Base-by-base conservation (phyloP, 331 rosid genomes). In the Quercus tomentella region DNA sequence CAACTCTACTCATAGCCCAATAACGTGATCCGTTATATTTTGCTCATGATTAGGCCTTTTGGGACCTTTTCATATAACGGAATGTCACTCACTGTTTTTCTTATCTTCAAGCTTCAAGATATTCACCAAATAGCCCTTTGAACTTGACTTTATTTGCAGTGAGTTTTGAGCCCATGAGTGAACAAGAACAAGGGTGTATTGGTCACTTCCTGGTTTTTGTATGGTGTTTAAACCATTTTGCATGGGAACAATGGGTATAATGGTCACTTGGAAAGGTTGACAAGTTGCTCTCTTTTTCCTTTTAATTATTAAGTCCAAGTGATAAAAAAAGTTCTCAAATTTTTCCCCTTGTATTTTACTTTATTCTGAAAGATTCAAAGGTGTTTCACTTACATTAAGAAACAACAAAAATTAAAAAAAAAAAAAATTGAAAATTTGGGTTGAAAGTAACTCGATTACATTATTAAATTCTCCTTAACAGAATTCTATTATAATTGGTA, bases 21-120 rank as follows among this genome's bases (percentile, higher is more conserved):
- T 89, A 80, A 91, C 92, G 92, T 37, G 76, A 84, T 91, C 98
- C 97, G 94, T 89, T 89, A 85, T 90, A 77, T 88, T 83, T 66
- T 84, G 76, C 66, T 72, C 76, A 61, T 26, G 28, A 22, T 54
- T 69, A 69, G 45, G 66, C 80, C 67, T 72, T 69, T 75, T 77
- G 12, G 45, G 12, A 41, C 45, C 45, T 41, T 8, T 41, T 41
- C 1, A 66, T 60, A 18, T 75, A 84, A 89, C 92, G 91, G 88
- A 81, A 82, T 71, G 82, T 31, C 67, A 2, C 76, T 80, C 79
- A 72, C 88, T 41, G 45, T 41, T 31, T 43, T 68, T 81, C 52
- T 0, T 69, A 73, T 74, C 14, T 61, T 26, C 37, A 1, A 26
- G 1, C 82, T 2, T 41, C 45, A 8, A 15, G 3, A 1, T 1